Base-by-base conservation (phyloP, 2,329 filamentous ascomycete genomes). In the Ophiostoma sp. region DNA sequence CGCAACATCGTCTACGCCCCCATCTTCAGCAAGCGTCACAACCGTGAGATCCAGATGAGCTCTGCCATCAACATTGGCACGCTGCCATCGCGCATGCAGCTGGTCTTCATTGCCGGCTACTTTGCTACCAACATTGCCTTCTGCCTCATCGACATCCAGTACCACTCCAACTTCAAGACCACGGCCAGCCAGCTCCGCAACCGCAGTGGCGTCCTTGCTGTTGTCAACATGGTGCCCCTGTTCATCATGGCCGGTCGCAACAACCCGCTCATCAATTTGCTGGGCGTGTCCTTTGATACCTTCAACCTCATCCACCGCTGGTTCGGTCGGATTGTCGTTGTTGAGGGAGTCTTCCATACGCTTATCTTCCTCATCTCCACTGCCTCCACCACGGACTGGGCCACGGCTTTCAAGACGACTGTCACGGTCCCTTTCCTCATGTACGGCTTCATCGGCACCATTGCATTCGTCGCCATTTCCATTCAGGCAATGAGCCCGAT, bases 281-380 rank as follows among this genome's bases (percentile, higher is more conserved):
- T 91, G 67, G 87, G 87, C 70, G 87, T 93, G 72, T 91, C 89
- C 4, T 94, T 93, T 76, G 90, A 94, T 77, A 92, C 89, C 0
- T 93, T 91, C 82, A 94, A 93, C 79, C 79, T 94, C 70, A 81
- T 93, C 69, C 90, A 94, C 78, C 85, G 91, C 71, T 93, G 90
- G 90, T 84, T 92, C 71, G 90, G 90, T 73, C 87, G 90, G 52
- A 91, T 93, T 70, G 89, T 90, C 40, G 83, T 89, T 18, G 78
- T 91, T 14, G 89, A 94, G 76, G 82, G 87, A 9, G 73, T 93
- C 55, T 80, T 84, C 42, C 90, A 93, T 77, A 86, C 85, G 1
- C 75, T 86, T 52, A 84, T 88, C 66, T 91, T 82, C 77, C 82
- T 85, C 71, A 77, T 80, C 27, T 77, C 79, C 11, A 78, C 76